Conservation (phyloP, 164 flowering plant genomes). For the Kalanchoe fedtschenkoi region DNA sequence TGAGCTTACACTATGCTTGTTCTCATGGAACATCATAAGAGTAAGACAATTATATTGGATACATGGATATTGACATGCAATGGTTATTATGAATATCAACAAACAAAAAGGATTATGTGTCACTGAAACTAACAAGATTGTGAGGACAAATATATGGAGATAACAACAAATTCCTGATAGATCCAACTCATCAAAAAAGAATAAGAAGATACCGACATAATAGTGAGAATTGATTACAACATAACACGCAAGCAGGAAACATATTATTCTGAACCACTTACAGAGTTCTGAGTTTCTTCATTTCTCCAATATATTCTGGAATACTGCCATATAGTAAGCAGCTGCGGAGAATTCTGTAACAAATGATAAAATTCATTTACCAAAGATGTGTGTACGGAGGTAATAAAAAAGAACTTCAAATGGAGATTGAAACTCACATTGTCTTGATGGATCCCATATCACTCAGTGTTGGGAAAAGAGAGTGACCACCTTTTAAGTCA, state of each 20-base stretch:
- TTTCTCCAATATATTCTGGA: conserved; percentile 49
- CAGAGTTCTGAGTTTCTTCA: conserved; percentile 45
- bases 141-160: too few species aligned
- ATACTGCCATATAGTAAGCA: conserved; percentile 47
- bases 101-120: neutral
- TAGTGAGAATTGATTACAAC: too few species aligned
- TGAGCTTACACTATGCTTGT: neutral
- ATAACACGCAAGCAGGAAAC: neutral
- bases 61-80: neutral
- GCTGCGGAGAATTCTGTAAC: conserved; percentile 50
- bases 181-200: neutral
- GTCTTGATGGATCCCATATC: conserved; percentile 38
- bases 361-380: neutral
- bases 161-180: too few species aligned
- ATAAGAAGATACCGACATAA: neutral
- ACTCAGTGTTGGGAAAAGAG: conserved; percentile 40
- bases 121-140: neutral
- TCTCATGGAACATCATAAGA: neutral
- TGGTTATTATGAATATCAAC: neutral
- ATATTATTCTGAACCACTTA: conserved; percentile 21
- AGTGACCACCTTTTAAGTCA: conserved; percentile 44
- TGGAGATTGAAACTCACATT: conserved; percentile 31
- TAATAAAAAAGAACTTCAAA: neutral
- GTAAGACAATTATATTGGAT: neutral
- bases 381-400: neutral